Evolutionary conservation across 2,329 filamentous ascomycete species (phyloP), one percentile per base, ranked within the genome.

Genomic region (Xylariaceae sp.): DNA sequence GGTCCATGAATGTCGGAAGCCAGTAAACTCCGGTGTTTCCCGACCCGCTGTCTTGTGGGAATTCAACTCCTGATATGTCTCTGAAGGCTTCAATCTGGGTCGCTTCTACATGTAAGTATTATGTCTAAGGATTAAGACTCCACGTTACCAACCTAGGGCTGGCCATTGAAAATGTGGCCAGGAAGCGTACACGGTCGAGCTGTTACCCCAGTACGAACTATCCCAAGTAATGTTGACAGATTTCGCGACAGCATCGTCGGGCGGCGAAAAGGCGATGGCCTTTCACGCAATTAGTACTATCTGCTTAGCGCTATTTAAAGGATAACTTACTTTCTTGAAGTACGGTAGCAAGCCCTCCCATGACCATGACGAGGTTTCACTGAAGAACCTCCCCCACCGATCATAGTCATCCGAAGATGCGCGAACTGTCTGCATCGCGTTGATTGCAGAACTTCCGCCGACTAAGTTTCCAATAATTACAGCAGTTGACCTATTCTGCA

Each of bases 1-100:
- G 74, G 24, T 78, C 73, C 71, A 75, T 75, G 53, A 77, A n/a
- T 2, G 73, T 74, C 14, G 76, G 76, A 48, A 72, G 76, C 74
- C 75, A 78, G 57, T 74, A 78, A 4, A 78, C 71, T 1, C 76
- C 76, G 1, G 75, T 65, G 53, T 68, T 57, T 4, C 76, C 75
- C 1, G 75, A 70, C 4, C 75, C 75, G 48, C 74, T 76, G 59
- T 78, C 76, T 1, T 62, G 58, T 0, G 72, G 71, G 44, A 77
- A 77, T 21, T 73, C 67, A 0, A 76, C 73, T 2, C 75, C 75
- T 0, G 73, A 70, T n/a, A 78, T 67, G 40, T 73, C 73, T 51
- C 56, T 64, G 56, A 74, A 76, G 0, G 74, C 73, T 6, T 76
- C 69, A 16, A 76, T 55, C 58, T 74, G 67, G 8, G 67, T 57